Evolutionary conservation across 441 rosid genomes (phyloP), one percentile per base, ranked within the genome.

Genomic region (Populus tomentosa): DNA sequence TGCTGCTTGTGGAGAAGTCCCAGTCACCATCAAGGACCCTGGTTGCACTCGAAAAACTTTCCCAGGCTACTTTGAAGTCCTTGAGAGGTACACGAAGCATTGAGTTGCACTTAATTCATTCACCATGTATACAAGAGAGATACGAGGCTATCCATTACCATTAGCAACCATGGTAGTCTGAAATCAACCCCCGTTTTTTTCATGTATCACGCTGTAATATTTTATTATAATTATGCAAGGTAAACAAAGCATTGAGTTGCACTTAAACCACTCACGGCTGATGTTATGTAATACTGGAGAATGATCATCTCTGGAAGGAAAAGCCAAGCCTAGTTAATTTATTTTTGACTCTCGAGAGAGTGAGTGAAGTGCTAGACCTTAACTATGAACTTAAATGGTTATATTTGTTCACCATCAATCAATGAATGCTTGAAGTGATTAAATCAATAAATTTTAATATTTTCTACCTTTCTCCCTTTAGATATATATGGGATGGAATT

Each of bases 1-100:
- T 20, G 98, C 98, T 18, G 97, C 98, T 70, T 97, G 98, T 81
- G 93, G 88, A n/a, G 97, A 90, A 35, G 99, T 93, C 79, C 93
- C 97, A 3, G 94, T 97, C 66, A 97, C 95, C 73, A 93, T 97
- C 86, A 94, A 75, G 67, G 99, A 97, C 87, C 98, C 99, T 0
- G 88, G 90, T 61, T 97, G 99, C 86, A 97, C 98, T 5, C 81
- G 92, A 38, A 94, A 97, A 84, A 93, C 99, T 67, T 97, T 94
- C 90, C 99, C 98, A 0, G 91, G 94, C 83, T 97, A 91, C 87
- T 97, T 97, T 64, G 91, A 97, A 80, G 97, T 93, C 75, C 98
- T 97, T 5, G 82, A 91, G 78, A 90, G 88, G 67, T 86, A 87
- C 80, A 84, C 98, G 7, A 90, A 89, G 87, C 91, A 76, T 72